Evolutionary conservation across 805 yeast genomes (phyloP), one percentile per base, ranked within the genome.

Genomic region (Candida boleticola): DNA sequence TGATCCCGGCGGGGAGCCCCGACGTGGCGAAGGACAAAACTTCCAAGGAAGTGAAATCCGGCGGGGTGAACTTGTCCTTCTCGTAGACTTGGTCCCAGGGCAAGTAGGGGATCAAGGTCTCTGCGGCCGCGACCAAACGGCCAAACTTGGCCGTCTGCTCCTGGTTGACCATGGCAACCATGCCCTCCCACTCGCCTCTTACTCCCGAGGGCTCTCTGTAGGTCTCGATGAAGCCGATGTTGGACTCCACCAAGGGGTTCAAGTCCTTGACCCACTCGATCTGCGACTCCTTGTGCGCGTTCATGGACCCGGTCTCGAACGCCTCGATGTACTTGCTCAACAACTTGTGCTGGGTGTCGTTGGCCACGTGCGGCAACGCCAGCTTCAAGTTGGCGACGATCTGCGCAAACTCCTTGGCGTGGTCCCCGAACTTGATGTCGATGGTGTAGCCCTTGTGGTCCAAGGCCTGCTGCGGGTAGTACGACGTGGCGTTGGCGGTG

Each of bases 1-100:
- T 89, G 61, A 89, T 89, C 41, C 97, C 97, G 0, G 95, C 95
- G 13, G 97, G 97, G 40, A 86, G 80, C 36, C 96, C 96, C 29
- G 89, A 80, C 3, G 95, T 92, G 0, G 95, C 87, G 71, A 89
- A 88, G 1, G 96, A 85, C 55, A 89, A 70, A 3, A 89, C 96
- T 63, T 89, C 97, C 53, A 89, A 73, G 1, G 95, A 86, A 3
- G 96, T 87, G 66, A 89, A 89, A 63, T 89, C 97, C 17, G 97
- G 97, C 20, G 96, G 92, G 37, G 87, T 83, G 63, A 89, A 89
- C n/a, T 57, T 74, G 57, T 86, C 93, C 63, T 89, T 89, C 63
- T 89, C 97, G 57, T 73, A 88, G 19, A 73, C 77, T 43, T 68
- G 60, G 44, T 74, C 76, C 97, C 97, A 89, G 22, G 97, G 96